Evolutionary conservation across 78 protist species (phyloP).

Genomic region (Dictyostelium citrinum): DNA sequence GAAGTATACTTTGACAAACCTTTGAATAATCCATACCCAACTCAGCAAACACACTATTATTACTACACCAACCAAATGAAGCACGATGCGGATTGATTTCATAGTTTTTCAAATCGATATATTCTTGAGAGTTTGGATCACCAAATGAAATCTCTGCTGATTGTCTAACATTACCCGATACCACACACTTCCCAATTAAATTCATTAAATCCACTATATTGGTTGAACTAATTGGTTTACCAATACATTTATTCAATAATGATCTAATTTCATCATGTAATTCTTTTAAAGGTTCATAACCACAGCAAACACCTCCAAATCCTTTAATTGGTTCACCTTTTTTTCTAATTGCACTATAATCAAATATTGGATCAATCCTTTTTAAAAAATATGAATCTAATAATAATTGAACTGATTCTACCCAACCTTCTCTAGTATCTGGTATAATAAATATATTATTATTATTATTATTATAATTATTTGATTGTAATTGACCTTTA

Average conservation of each 20-base stretch:
- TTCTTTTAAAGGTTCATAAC: constrained; percentile 81
- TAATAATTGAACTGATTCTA: constrained; percentile 75
- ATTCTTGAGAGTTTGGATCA: constrained; percentile 73
- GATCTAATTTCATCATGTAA: constrained; percentile 69
- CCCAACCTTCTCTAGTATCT: constrained; percentile 92
- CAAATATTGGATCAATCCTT: constrained; percentile 40
- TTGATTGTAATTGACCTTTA: constrained; percentile 20
- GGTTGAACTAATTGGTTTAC: constrained; percentile 62
- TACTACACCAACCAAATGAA: constrained; percentile 90
- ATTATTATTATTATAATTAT: not conserved
- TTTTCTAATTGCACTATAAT: constrained; percentile 81
- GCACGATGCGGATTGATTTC: constrained; percentile 87
- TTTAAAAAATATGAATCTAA: constrained; percentile 69
- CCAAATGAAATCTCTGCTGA: constrained; percentile 96
- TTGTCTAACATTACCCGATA: constrained; percentile 90
- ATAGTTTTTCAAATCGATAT: constrained; percentile 88
- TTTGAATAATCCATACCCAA: constrained; percentile 90
- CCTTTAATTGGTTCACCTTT: constrained; percentile 87
- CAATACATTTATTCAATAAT: constrained; percentile 22
- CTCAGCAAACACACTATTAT: constrained; percentile 86
- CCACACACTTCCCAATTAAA: constrained; percentile 90
- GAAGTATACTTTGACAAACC: constrained; percentile 40
- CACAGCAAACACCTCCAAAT: constrained; percentile 92
- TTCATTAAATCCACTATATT: constrained; percentile 93
- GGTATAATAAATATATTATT: constrained; percentile 32